Base-by-base conservation (phyloP, 345 rosid species). In the Ceriops tagal region DNA sequence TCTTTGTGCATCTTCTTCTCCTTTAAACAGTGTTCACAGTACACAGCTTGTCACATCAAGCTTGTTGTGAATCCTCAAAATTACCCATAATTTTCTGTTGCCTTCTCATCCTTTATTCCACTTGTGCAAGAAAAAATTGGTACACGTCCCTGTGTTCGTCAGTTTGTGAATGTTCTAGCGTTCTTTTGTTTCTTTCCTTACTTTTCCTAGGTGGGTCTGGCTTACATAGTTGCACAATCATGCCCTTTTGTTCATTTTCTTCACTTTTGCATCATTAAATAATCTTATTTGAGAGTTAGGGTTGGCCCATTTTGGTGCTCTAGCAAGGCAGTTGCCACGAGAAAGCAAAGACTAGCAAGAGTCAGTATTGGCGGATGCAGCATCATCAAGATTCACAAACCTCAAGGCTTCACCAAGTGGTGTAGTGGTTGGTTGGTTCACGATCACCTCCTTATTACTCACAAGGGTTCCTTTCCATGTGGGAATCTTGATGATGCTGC, bases 401-500 rank as follows among this genome's bases (percentile, higher is more conserved):
- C 64, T 26, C 49, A 61, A 34, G 73, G 71, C 49, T 66, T 51
- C 22, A 11, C 46, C 59, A 10, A 22, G 59, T 21, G 59, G 6
- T 6, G 5, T 9, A 18, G 58, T 20, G 34, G 22, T 32, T 66
- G 58, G 30, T 20, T 16, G 34, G 47, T 5, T 5, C 32, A 71
- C 16, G 21, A 6, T 34, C 68, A 21, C 37, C 35, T 58, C 19
- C 49, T 39, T 39, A 39, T 43, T 43, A 43, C 49, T 43, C 49
- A 43, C 49, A 15, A 43, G 49, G 47, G 16, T 43, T 43, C 49
- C 49, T 43, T 43, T 13, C 49, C 49, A 13, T 60, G 20, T 84
- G 87, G 74, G 87, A 84, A 84, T 84, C 87, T 79, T 84, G 87
- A 84, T 84, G 87, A 84, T 84, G 87, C 87, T 84, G 87, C 87